Base-by-base conservation (phyloP, 176 grass and related monocot species). In the Pontederia paniculata region DNA sequence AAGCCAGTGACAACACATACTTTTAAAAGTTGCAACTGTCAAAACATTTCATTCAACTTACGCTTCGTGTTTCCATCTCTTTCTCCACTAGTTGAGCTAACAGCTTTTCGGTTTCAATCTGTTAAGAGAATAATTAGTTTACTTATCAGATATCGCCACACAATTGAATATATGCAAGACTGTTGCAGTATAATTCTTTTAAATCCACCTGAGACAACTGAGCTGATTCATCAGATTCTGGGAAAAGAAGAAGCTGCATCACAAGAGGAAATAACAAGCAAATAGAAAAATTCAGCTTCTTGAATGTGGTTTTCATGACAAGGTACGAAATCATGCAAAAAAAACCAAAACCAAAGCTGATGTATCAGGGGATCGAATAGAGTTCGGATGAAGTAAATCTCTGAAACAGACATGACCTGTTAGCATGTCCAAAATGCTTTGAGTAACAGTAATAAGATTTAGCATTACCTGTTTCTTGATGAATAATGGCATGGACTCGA, bases 31-130 rank as follows among this genome's bases (percentile, higher is more conserved):
- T 31, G 25, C 25, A 31, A 31, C 5, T 5, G n/a, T n/a, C n/a
- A n/a, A n/a, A 31, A 31, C 5, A 31, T 31, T 5, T 31, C 25
- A 5, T 17, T 11, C 45, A 75, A 71, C 74, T 72, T 77, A 87
- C 83, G 17, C 78, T 87, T 68, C 78, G 77, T 14, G 66, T 79
- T 48, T 78, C 77, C 83, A 87, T 87, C 70, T 87, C 78, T 69
- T 52, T 44, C 17, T 87, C 78, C 42, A 87, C 83, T 54, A 87
- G 55, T 52, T 87, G 83, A 44, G 83, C 83, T 68, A 87, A 64
- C 9, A 87, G 48, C 53, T 81, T 79, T 12, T 87, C 78, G 3
- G 83, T 87, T 45, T 87, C 83, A 72, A 87, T 87, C 83, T 81
- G 74, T 37, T 42, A 45, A 78, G 5, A 49, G 7, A 54, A 60